Conservation (phyloP, 371 early-diverging fungal genomes). For the Syncephalastrum sp. region DNA sequence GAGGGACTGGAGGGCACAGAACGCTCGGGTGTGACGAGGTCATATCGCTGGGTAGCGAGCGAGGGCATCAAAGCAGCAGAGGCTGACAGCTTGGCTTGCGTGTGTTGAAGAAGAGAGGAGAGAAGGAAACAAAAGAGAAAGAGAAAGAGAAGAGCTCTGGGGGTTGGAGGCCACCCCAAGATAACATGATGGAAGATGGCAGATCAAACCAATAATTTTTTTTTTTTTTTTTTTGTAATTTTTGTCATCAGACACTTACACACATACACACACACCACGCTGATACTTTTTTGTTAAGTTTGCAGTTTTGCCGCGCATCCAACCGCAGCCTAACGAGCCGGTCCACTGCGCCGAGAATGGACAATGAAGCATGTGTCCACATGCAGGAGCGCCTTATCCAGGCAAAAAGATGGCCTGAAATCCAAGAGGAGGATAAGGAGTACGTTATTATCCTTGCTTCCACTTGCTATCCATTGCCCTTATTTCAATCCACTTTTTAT, state of each 20-base stretch:
- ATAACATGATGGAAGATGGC: not conserved
- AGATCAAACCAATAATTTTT: too few species aligned
- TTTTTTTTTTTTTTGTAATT: too few species aligned
- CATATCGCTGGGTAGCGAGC: slow-evolving; percentile 8
- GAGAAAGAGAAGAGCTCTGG: not conserved
- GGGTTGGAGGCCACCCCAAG: not conserved
- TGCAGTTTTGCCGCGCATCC: too few species aligned
- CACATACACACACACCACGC: not conserved
- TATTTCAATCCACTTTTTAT: not conserved
- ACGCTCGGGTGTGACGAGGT: slow-evolving; percentile 43
- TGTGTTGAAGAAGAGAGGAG: not conserved
- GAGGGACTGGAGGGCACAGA: slow-evolving; percentile 45
- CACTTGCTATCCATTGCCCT: too few species aligned
- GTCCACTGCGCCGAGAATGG: too few species aligned
- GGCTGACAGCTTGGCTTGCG: too few species aligned
- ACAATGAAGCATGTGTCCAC: slow-evolving; percentile 1
- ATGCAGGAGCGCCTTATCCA: slow-evolving; percentile 12
- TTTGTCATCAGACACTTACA: too few species aligned
- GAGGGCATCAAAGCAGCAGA: too few species aligned
- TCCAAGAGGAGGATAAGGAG: not conserved
- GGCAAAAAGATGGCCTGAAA: too few species aligned
- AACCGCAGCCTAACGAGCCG: too few species aligned
- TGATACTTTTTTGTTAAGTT: too few species aligned
- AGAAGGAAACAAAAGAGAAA: not conserved
- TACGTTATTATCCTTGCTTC: not conserved